A percentile compares a stretch with the other conserved stretches of the same genome.
Conservation (phyloP, 139 green algal species). For the Coelastrella sp. region DNA sequence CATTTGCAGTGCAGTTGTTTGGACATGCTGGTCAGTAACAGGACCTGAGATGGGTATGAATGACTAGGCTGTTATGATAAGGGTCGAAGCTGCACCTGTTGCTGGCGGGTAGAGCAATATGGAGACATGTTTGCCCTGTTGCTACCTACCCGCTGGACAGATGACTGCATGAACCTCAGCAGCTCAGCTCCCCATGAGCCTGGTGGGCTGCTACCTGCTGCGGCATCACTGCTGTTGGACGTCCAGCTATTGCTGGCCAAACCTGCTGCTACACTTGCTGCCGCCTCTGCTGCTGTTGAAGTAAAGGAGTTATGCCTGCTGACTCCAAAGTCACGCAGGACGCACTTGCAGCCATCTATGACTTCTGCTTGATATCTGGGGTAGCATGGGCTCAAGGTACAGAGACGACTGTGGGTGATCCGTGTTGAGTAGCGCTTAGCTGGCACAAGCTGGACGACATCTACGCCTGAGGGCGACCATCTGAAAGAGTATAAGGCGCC, state of each 20-base stretch:
- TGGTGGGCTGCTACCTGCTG: slow-evolving; percentile 10
- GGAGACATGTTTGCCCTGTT: neutral
- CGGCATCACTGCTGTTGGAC: neutral
- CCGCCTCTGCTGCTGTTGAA: slow-evolving; percentile 14
- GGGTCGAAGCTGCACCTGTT: neutral
- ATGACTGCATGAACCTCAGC: slow-evolving; percentile 54
- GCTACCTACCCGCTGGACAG: slow-evolving; percentile 26
- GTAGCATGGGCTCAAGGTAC: slow-evolving; percentile 4
- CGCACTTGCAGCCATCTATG: slow-evolving; percentile 16
- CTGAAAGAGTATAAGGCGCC: slow-evolving; percentile 36
- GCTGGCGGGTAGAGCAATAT: too few relatives aligned
- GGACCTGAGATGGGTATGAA: too few relatives aligned
- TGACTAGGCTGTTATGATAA: too few relatives aligned
- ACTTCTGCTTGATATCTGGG: slow-evolving; percentile 3
- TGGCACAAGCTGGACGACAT: slow-evolving; percentile 22
- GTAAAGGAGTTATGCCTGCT: neutral
- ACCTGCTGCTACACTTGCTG: slow-evolving; percentile 26
- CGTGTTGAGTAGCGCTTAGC: neutral
- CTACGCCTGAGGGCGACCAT: slow-evolving; percentile 13
- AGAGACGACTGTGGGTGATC: neutral
- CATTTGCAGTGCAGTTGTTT: too few relatives aligned
- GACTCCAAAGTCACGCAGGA: slow-evolving; percentile 15
- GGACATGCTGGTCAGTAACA: too few relatives aligned
- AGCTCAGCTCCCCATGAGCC: slow-evolving; percentile 44
- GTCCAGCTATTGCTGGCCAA: slow-evolving; percentile 15